Evolutionary conservation across 2,329 filamentous ascomycete species (phyloP).

Genomic region (Cadophora luteo-olivacea): DNA sequence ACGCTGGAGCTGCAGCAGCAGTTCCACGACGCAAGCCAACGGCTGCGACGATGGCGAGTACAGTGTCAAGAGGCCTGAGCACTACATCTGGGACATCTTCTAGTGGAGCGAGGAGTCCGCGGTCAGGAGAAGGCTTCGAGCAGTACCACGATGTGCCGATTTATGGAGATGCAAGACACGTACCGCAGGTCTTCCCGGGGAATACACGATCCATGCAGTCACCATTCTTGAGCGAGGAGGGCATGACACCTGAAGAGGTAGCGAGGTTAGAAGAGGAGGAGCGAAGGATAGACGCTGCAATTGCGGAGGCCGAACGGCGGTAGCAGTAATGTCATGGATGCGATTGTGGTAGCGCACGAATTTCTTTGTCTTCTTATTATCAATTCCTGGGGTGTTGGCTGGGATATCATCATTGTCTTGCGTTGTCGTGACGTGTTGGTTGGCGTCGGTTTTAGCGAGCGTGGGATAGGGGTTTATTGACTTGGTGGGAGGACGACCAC

Average conservation of each 20-base stretch:
- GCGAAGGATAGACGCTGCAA: constrained; percentile 42
- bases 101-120: constrained; percentile 8
- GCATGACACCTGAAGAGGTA: constrained; percentile 39
- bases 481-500: background rate
- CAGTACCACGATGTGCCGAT: constrained; percentile 35
- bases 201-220: constrained; percentile 13
- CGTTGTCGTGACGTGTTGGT: constrained; percentile 1
- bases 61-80: constrained; percentile 31
- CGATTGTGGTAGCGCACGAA: background rate
- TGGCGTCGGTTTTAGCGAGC: constrained; percentile 21
- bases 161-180: constrained; percentile 31
- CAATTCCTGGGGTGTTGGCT: background rate
- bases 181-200: constrained; percentile 29
- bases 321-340: constrained; percentile 1
- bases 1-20: constrained; percentile 27
- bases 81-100: constrained; percentile 21
- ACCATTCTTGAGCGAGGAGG: constrained; percentile 35
- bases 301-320: constrained; percentile 38
- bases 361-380: background rate
- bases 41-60: constrained; percentile 14
- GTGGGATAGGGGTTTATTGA: constrained; percentile 1
- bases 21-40: constrained; percentile 34
- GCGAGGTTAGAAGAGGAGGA: constrained; percentile 42
- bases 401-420: background rate
- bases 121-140: constrained; percentile 24